Evolutionary conservation across 257 asterid genomes (phyloP), one percentile per base, ranked within the genome.

Genomic region (Ilex asprella): DNA sequence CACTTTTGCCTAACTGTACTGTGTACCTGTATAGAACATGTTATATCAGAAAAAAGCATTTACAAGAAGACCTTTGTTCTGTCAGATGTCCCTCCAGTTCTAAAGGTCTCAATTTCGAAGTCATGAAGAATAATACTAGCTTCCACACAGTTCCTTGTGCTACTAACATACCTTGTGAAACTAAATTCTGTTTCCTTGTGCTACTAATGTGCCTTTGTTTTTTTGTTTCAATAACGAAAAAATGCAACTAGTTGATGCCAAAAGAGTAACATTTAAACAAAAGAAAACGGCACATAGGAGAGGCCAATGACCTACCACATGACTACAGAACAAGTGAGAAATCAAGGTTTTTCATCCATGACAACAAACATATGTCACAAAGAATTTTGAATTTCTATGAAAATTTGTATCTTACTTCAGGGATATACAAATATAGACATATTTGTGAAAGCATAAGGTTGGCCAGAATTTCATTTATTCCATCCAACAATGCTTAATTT

Each of bases 1-100:
- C 99, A 89, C 70, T 94, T 85, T 43, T 85, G 82, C 31, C 88
- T 78, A 52, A 92, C 97, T 56, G 97, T 83, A 69, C 97, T 92
- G 39, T 92, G 99, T 12, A 92, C 83, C 99, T 92, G 81, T 30
- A 70, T 41, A 59, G 2, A 39, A 55, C 59, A 58, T 51, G 46
- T 32, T 39, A 44, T 46, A 16, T 46, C 71, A 47, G 14, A 14
- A 39, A 9, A 39, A 8, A 3, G 1, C 8, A 35, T 35, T 35
- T 35, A 35, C 41, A 35, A 8, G 7, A 35, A 3, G 41, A 8
- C 8, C 41, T 35, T 35, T 8, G 8, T 35, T 1, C 27, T 21
- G 27, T 21, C 27, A 21, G 2, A 35, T 35, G 41, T 35, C 41
- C 41, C 41, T 35, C 41, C 41, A 3, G 41, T 2, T 35, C 41